These are phyloP conservation scores for Aspergillus puulaauensis DNA, from an alignment of 2,329 filamentous ascomycete genomes.

Conservation along the genomic window DNA sequence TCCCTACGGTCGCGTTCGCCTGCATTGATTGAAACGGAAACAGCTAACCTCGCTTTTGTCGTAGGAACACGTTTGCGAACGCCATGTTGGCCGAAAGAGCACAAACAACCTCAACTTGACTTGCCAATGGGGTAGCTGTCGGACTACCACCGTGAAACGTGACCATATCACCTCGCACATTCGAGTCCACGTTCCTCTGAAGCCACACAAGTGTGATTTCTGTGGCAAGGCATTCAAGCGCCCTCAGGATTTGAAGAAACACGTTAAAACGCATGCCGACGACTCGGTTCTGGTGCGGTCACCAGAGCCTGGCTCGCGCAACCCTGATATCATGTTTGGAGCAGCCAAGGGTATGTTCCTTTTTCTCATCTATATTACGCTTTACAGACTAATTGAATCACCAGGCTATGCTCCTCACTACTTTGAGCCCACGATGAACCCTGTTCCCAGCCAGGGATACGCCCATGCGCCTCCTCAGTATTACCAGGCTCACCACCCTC, in stretches of 20 bases:
- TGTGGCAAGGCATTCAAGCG: constrained; percentile 99
- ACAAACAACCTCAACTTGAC: constrained; percentile 98
- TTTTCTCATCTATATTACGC: background rate
- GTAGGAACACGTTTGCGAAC: constrained; percentile 96
- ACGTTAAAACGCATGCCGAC: constrained; percentile 98
- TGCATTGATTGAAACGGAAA: background rate
- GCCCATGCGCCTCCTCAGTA: constrained; percentile 49
- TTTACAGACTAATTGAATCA: constrained; percentile 7
- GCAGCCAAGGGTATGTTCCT: constrained; percentile 34
- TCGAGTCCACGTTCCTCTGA: constrained; percentile 95
- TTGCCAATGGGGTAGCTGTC: constrained; percentile 94
- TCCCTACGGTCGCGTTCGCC: background rate
- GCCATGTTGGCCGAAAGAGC: constrained; percentile 97
- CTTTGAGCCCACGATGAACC: constrained; percentile 52
- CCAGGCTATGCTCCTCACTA: constrained; percentile 53
- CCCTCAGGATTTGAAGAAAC: constrained; percentile 98
- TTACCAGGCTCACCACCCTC: constrained; percentile 55
- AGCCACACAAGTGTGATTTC: constrained; percentile 98
- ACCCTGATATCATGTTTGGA: constrained; percentile 43
- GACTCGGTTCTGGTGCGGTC: constrained; percentile 76
- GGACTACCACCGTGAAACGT: constrained; percentile 95
- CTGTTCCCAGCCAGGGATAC: constrained; percentile 43
- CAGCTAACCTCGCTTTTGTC: background rate
- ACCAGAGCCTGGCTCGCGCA: constrained; percentile 57
- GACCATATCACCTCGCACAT: constrained; percentile 99